These are phyloP conservation scores for Penicillium ochrochloron DNA, from an alignment of 495 filamentous ascomycete genomes.

Conservation along the genomic window DNA sequence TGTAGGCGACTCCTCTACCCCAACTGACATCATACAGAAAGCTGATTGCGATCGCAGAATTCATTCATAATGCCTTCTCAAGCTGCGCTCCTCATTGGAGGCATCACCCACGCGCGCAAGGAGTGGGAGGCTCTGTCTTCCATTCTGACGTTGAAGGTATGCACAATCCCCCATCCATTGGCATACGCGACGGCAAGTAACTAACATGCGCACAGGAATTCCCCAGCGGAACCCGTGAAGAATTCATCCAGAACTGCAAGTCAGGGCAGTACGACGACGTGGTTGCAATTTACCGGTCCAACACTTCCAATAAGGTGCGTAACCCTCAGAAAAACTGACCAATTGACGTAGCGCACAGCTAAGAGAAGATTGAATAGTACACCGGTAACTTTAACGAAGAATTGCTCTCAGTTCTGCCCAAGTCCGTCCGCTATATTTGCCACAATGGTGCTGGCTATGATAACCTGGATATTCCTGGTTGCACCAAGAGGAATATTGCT, in stretches of 20 bases:
- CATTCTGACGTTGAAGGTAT: conserved; percentile 58
- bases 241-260: conserved; percentile 58
- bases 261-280: conserved; percentile 61
- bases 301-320: conserved; percentile 59
- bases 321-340: neutral
- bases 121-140: conserved; percentile 61
- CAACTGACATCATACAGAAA: conserved; percentile 13
- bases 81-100: conserved; percentile 61
- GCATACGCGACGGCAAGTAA: neutral
- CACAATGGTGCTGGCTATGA: conserved; percentile 91
- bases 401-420: conserved; percentile 63
- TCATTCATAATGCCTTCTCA: conserved; percentile 35
- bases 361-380: conserved; percentile 39
- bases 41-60: conserved; percentile 20
- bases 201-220: conserved; percentile 53
- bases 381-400: conserved; percentile 65
- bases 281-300: conserved; percentile 62
- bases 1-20: neutral
- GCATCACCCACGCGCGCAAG: conserved; percentile 55
- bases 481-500: conserved; percentile 62
- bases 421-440: conserved; percentile 73
- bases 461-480: conserved; percentile 75
- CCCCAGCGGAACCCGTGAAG: conserved; percentile 52
- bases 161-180: neutral
- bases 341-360: neutral